Evolutionary conservation across 345 rosid species (phyloP).

Genomic region (Brassica juncea): DNA sequence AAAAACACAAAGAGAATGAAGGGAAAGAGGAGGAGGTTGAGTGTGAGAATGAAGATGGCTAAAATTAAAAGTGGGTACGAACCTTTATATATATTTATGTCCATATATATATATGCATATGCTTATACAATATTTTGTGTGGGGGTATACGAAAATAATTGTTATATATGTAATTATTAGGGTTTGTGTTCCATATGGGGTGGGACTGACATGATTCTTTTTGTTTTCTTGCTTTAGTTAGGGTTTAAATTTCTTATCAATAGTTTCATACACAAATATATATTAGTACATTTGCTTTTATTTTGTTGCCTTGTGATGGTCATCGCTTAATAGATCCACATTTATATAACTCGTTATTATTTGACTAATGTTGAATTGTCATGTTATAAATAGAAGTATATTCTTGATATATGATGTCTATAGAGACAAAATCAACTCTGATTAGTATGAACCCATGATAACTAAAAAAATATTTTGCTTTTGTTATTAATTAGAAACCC

Average conservation of each 20-base stretch:
- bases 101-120: constrained; percentile 9
- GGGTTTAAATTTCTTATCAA: constrained; percentile 23
- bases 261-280: not conserved
- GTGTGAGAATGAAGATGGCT: constrained; percentile 52
- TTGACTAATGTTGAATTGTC: not conserved
- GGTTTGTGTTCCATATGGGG: constrained; percentile 38
- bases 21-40: constrained; percentile 34
- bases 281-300: constrained; percentile 15
- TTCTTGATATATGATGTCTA: not conserved
- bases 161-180: constrained; percentile 40
- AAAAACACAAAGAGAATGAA: constrained; percentile 39
- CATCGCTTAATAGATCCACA: constrained; percentile 8
- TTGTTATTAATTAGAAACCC: no score
- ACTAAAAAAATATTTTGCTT: no score
- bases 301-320: constrained; percentile 10
- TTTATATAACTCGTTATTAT: not conserved
- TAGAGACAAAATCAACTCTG: not conserved
- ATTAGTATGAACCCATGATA: not conserved
- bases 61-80: constrained; percentile 52
- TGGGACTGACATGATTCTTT: constrained; percentile 50
- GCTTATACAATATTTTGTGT: constrained; percentile 11
- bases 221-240: constrained; percentile 60
- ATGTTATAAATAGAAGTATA: not conserved
- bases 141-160: constrained; percentile 11
- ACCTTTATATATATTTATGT: constrained; percentile 53